Evolutionary conservation across 1,284 basidiomycete species (phyloP), one percentile per base, ranked within the genome.

Genomic region (Paramarasmius palmivorus): DNA sequence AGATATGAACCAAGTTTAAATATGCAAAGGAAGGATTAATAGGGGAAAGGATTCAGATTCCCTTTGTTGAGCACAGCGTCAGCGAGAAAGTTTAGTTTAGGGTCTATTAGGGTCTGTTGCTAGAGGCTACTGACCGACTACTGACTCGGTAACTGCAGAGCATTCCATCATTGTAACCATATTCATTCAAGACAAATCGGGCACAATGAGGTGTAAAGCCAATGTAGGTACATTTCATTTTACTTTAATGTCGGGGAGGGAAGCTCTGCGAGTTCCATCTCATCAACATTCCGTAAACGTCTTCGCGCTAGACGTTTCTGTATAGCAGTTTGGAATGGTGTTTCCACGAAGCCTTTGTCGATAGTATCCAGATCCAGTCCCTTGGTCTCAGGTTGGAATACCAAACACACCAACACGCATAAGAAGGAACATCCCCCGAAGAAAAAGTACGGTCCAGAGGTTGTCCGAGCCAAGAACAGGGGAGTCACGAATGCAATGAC

Each of bases 261-360:
- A 32, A 32, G 29, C 29, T 32, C 29, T 12, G 29, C 12, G 12
- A 32, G 29, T 32, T 32, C 12, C 7, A 6, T 6, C 6, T 6
- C 6, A 6, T 32, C 29, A 32, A 12, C 12, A 32, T 32, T 32
- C 12, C 7, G 29, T 6, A 29, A 17, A 15, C 44, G 44, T 29
- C 44, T 23, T 26, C 44, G 25, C 19, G 23, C 17, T 44, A 50
- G 26, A 9, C 49, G 36, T 40, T 40, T 50, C 23, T 22, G 36
- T n/a, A 50, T 19, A 10, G 50, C 50, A 34, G 29, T 35, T 32
- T 52, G 52, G 8, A 53, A 20, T n/a, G 36, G 39, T 57, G 49
- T 50, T 40, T 50, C 49, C 19, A 50, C 37, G 5, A 50, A 40
- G 10, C 37, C 49, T 20, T 40, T 40, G 39, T 50, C 49, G n/a